A percentile compares a stretch with the other conserved stretches of the same genome.
These are phyloP conservation scores for Penicillium dipodomyicola DNA, from an alignment of 495 filamentous ascomycete genomes.

Conservation along the genomic window DNA sequence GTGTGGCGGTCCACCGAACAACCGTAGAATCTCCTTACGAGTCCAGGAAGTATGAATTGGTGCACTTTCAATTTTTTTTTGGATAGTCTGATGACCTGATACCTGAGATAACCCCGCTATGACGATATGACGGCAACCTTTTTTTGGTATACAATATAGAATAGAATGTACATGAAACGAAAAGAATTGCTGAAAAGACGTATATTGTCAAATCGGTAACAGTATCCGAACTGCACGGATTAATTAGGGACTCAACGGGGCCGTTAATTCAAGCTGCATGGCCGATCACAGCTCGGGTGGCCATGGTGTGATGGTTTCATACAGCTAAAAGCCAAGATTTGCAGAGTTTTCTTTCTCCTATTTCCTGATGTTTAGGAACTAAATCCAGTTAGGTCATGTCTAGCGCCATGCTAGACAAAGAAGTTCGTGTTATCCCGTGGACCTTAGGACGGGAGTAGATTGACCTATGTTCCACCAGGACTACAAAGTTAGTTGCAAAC, in stretches of 20 bases:
- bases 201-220: conserved; percentile 15
- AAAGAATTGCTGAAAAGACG: not conserved
- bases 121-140: not conserved
- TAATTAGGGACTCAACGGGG: conserved; percentile 23
- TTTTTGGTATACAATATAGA: not conserved
- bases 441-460: not conserved
- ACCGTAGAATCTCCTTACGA: conserved; percentile 10
- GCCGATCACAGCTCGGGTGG: conserved; percentile 20
- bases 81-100: conserved; percentile 8
- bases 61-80: conserved; percentile 1
- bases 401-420: conserved; percentile 12
- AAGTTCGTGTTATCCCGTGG: not conserved
- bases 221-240: conserved; percentile 20
- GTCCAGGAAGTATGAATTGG: conserved; percentile 2
- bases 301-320: conserved; percentile 22
- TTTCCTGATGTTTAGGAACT: not conserved
- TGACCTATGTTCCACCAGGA: not conserved
- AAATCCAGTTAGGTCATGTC: conserved; percentile 4
- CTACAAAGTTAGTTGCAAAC: not conserved
- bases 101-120: conserved; percentile 6
- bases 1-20: conserved; percentile 12
- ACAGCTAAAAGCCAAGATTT: not conserved
- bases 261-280: conserved; percentile 24
- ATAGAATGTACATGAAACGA: not conserved
- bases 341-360: conserved; percentile 13